Conservation (phyloP, 805 yeast genomes). For the Pichia paraexigua region DNA sequence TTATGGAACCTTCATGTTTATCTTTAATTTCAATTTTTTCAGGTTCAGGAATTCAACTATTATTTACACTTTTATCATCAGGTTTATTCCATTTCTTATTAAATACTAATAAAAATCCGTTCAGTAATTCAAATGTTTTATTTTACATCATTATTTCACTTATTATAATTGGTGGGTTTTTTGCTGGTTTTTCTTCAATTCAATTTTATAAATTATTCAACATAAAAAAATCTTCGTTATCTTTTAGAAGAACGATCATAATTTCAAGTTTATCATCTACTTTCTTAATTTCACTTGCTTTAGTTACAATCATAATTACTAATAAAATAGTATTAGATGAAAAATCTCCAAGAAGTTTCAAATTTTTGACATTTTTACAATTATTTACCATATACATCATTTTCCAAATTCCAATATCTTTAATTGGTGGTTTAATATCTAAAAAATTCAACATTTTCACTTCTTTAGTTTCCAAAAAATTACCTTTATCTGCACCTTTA, state of each 20-base stretch:
- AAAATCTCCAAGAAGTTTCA: slow-evolving; percentile 67
- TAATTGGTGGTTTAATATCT: slow-evolving; percentile 58
- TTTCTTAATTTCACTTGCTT: slow-evolving; percentile 37
- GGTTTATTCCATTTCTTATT: slow-evolving; percentile 44
- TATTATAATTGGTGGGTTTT: slow-evolving; percentile 62
- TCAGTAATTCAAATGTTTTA: slow-evolving; percentile 16
- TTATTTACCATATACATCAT: slow-evolving; percentile 52
- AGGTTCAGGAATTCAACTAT: slow-evolving; percentile 69
- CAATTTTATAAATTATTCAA: slow-evolving; percentile 51
- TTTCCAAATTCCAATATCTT: slow-evolving; percentile 66
- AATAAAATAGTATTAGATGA: slow-evolving; percentile 71
- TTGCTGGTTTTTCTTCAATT: slow-evolving; percentile 68
- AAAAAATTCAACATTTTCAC: slow-evolving; percentile 19
- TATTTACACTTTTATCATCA: slow-evolving; percentile 57
- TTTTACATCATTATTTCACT: slow-evolving; percentile 46
- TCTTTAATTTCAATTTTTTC: slow-evolving; percentile 46
- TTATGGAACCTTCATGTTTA: slow-evolving; percentile 39
- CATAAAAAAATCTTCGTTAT: slow-evolving; percentile 26
- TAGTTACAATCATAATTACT: slow-evolving; percentile 44
- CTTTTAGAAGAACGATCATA: slow-evolving; percentile 24
- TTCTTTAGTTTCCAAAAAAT: slow-evolving; percentile 5
- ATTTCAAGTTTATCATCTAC: slow-evolving; percentile 43
- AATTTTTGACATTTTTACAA: slow-evolving; percentile 64
- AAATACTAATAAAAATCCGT: slow-evolving; percentile 32
- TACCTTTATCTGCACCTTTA: neutral